Evolutionary conservation across 306 rosid species (phyloP), one percentile per base, ranked within the genome.

Genomic region (Potentilla sterilis): DNA sequence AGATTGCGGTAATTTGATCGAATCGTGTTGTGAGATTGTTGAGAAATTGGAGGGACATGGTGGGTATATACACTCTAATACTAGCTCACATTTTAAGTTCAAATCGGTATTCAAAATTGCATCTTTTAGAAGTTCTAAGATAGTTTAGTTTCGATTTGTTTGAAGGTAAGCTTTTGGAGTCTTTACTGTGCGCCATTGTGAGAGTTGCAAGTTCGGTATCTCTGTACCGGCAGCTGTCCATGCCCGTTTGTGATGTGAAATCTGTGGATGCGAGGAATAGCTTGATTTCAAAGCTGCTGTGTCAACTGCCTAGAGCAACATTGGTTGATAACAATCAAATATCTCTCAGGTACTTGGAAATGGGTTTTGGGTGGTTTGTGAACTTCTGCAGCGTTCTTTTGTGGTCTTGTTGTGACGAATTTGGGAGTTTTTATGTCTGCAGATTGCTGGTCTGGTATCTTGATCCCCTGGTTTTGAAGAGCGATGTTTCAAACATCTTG

Each of bases 361-460:
- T 62, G 54, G 38, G 48, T 15, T 32, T 42, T 57, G 9, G 47
- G n/a, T 48, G n/a, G 69, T 8, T 68, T 40, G 43, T 9, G 9
- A 63, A 11, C 62, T 65, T 35, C 9, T n/a, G 24, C 35, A 6
- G 5, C 16, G 2, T 22, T 70, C 4, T 64, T 32, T 64, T 9
- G 68, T 40, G 74, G 8, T 35, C 18, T 14, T 38, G 21, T 11
- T 37, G n/a, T 75, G 14, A 69, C 15, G 10, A 8, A 37, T 38
- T 3, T 69, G 61, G 18, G 59, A 15, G 21, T 68, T 79, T 21
- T 9, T 16, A 61, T 13, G 46, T 15, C 28, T 73, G 78, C 73
- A 84, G 85, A 64, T 49, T 84, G 67, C 34, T 69, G 21, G 35
- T 61, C 4, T 84, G 87, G 87, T 78, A 74, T 78, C 80, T 81